Evolutionary conservation across 2,329 filamentous ascomycete species (phyloP), one percentile per base, ranked within the genome.

Genomic region (Periconia digitata): DNA sequence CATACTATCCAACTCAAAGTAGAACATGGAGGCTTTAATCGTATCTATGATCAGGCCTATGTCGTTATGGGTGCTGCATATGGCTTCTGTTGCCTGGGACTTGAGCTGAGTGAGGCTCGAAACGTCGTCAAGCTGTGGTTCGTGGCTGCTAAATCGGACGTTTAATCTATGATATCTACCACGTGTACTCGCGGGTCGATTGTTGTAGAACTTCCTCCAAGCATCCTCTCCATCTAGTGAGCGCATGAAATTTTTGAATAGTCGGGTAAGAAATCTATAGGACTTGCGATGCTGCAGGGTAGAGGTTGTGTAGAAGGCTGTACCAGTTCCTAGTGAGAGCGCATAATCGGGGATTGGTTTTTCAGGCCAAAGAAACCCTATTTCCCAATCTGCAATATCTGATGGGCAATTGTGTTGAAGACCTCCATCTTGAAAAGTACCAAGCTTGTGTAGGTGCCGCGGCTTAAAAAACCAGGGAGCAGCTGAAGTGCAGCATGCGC

Each of bases 331-430:
- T 18, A 66, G 45, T 8, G 53, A 63, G 3, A 65, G 21, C 1
- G 50, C 50, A 36, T 60, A 56, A 42, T 66, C 60, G 1, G 52
- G 52, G 3, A 50, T 22, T 7, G 16, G 24, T 40, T 41, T 50
- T 1, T 51, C 38, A 3, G 58, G 63, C 64, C 52, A 66, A 3
- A 66, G 39, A 27, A 47, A 50, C 15, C 42, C 48, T 3, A 39
- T 44, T 42, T 67, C 61, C 50, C 47, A 61, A 15, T 52, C 23
- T 8, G 60, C 60, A 24, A 66, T 50, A 8, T 50, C 47, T 2
- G 59, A 27, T 2, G 58, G 62, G 34, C 62, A 63, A 40, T 64
- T 65, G 34, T 65, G 50, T 10, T 58, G 47, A 6, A 67, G 49
- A 3, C 59, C 59, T 18, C 64, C 55, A 38, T 65, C 62, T 46